Base-by-base conservation (phyloP, 768 basidiomycete species). In the Trametes meyenii region DNA sequence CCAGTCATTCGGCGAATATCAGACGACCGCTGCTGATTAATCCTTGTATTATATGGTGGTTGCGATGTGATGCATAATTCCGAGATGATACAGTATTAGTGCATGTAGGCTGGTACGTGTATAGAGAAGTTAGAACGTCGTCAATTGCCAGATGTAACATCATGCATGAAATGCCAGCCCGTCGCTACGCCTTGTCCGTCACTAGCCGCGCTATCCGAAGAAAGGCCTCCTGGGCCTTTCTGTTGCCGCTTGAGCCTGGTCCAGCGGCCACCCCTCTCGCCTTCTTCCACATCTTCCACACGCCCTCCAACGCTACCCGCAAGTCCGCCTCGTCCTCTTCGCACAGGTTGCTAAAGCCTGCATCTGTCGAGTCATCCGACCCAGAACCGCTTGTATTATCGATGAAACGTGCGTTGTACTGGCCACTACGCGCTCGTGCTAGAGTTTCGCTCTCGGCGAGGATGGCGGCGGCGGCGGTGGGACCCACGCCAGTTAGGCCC, bases 201-300 rank as follows among this genome's bases (percentile, higher is more conserved):
- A 65, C 64, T 44, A 71, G 67, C 58, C 61, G 73, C 46, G 78
- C 78, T 50, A 75, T 69, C 51, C 66, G 69, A 55, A 78, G 60
- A 66, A 79, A 79, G 44, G 56, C 45, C n/a, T 56, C 67, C 26
- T 60, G 71, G 38, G 69, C 72, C 21, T 68, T 69, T 24, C 65
- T 69, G 10, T 62, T 67, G 0, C 43, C 44, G 14, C 49, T 16
- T 3, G 50, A 23, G 23, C 46, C 56, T 21, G 39, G 12, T 8
- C 35, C 51, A 50, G 36, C 46, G 12, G 48, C 24, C 21, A 14
- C 35, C 17, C 60, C 45, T 42, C 48, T 49, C 1, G 46, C 54
- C 46, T 52, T 42, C 29, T 71, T 75, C 29, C 78, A 73, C 11
- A 78, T 67, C 68, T 74, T 82, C 88, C 89, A 89, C 21, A 90